A percentile compares a stretch with the other conserved stretches of the same genome.
Evolutionary conservation across 1,284 basidiomycete genomes (phyloP).

Genomic region (Wolfiporia cocos): DNA sequence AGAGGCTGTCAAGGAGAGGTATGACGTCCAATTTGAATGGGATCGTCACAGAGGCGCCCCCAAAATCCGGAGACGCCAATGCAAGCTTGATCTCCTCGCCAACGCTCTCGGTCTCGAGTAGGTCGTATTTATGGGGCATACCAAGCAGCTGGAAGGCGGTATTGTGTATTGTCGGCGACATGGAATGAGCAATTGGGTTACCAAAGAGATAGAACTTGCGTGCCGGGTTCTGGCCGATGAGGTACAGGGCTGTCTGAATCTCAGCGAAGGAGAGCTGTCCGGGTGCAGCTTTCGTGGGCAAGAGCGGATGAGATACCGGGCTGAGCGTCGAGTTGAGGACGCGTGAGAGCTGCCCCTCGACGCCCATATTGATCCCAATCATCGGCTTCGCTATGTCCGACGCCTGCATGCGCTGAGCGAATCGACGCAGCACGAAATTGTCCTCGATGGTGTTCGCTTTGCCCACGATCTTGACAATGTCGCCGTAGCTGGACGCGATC

Average conservation of each 20-base stretch:
- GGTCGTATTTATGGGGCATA: conserved; percentile 74
- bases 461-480: conserved; percentile 91
- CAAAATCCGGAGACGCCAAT: conserved; percentile 71
- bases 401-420: conserved; percentile 44
- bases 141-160: conserved; percentile 80
- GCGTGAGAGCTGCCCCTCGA: conserved; percentile 84
- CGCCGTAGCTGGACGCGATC: conserved; percentile 63
- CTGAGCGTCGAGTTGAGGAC: conserved; percentile 84
- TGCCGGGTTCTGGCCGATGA: conserved; percentile 74
- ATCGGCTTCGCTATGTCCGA: conserved; percentile 64
- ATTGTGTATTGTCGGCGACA: conserved; percentile 94
- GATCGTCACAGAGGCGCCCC: conserved; percentile 95
- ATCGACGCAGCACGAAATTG: conserved; percentile 78
- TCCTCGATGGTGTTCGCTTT: conserved; percentile 74
- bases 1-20: conserved; percentile 69
- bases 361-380: conserved; percentile 93
- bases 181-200: conserved; percentile 82
- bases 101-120: conserved; percentile 72
- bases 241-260: conserved; percentile 76
- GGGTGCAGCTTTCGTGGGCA: conserved; percentile 84
- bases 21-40: conserved; percentile 90
- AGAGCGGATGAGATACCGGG: conserved; percentile 84
- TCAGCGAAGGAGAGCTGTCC: conserved; percentile 89
- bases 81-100: conserved; percentile 61
- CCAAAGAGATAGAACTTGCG: conserved; percentile 86